Evolutionary conservation across 169 alveolate species (phyloP).

Genomic region (Cryptosporidium muris): DNA sequence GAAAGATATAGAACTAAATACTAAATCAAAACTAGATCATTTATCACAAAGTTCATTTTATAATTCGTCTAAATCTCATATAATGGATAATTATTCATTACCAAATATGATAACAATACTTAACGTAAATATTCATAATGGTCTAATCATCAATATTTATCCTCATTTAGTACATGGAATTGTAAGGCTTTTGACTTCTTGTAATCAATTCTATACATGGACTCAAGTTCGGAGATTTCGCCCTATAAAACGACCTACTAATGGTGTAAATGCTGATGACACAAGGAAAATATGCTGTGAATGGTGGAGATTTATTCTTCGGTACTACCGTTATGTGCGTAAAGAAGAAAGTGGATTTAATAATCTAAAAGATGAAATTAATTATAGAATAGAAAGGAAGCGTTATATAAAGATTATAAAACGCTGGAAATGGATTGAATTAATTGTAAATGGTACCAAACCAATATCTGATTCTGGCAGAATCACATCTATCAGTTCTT

Average conservation of each 20-base stretch:
- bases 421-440: slow-evolving; percentile 68
- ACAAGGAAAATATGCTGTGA: slow-evolving; percentile 40
- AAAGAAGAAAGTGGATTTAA: slow-evolving; percentile 17
- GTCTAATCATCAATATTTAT: slow-evolving; percentile 41
- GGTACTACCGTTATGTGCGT: slow-evolving; percentile 15
- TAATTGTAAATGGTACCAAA: slow-evolving; percentile 35
- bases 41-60: background rate
- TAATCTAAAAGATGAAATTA: slow-evolving; percentile 44
- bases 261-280: slow-evolving; percentile 21
- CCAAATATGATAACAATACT: slow-evolving; percentile 50
- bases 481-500: background rate
- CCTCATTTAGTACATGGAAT: slow-evolving; percentile 67
- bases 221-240: slow-evolving; percentile 55
- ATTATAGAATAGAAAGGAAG: slow-evolving; percentile 60
- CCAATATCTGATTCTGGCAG: slow-evolving; percentile 40
- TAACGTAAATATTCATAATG: slow-evolving; percentile 42
- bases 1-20: background rate
- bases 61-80: background rate
- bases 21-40: background rate
- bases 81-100: slow-evolving; percentile 22
- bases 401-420: slow-evolving; percentile 46
- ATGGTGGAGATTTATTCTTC: slow-evolving; percentile 59
- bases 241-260: slow-evolving; percentile 63
- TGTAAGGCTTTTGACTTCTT: slow-evolving; percentile 44
- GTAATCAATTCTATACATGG: slow-evolving; percentile 59